Base-by-base conservation (phyloP, 768 basidiomycete genomes). In the Aureoboletus auriporus region DNA sequence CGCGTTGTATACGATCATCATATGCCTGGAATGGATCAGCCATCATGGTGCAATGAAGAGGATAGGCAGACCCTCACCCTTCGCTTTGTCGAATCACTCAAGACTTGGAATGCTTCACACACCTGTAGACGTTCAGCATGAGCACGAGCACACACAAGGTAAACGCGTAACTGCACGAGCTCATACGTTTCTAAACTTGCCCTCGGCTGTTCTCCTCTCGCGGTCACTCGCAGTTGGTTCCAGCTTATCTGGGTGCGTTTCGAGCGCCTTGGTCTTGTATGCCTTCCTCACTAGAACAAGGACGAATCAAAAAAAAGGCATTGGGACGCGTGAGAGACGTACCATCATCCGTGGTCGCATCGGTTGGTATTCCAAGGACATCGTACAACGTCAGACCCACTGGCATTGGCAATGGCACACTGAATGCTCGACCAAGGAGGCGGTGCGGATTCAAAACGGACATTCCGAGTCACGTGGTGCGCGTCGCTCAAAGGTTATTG, bases 161-260 rank as follows among this genome's bases (percentile, higher is more conserved):
- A 54, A 28, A 52, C 34, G 60, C 54, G 55, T 45, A 65, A 59
- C 61, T 62, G 54, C 55, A 50, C 39, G 38, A 36, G 44, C 39
- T 54, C 71, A 56, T 63, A 84, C 84, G 72, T 75, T 72, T 58
- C 77, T 82, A 55, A 87, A 87, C 52, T 73, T 75, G 34, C 73
- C 72, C 57, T 79, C 77, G 8, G 84, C 79, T 16, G 60, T 69
- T 47, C 74, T 71, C 59, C 76, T 80, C 50, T 79, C 77, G 48
- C 71, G 66, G 38, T 75, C 73, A 37, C 68, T 75, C 8, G 79
- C 77, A 28, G 65, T 65, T 33, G 75, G 80, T 10, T 77, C 77
- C 40, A 86, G 76, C 56, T 84, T 86, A 56, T 87, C 85, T 9
- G 85, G 85, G 60, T 87, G 85, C 1, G 86, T 86, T 62, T 83